A percentile compares a stretch with the other conserved stretches of the same genome.
Evolutionary conservation across 2,329 filamentous ascomycete species (phyloP).

Genomic region (Fusarium xylarioides): DNA sequence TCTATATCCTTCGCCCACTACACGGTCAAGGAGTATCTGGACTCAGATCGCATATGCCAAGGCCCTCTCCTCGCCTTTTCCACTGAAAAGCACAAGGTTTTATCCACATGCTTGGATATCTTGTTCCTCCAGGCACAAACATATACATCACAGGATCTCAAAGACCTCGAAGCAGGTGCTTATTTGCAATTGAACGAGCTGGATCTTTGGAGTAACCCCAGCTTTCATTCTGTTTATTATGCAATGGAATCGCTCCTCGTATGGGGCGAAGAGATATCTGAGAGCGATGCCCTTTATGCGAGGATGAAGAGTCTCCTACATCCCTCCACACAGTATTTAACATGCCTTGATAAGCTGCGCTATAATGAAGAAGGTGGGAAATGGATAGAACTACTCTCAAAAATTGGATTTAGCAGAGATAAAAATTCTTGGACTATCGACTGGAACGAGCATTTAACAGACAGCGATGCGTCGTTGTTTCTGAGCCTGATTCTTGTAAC

Average conservation of each 20-base stretch:
- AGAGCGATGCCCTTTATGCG: accelerated
- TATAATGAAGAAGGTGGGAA: too few relatives aligned
- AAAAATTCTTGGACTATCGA: neutral
- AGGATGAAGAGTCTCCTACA: accelerated
- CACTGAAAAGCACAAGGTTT: accelerated
- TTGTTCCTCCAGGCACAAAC: accelerated
- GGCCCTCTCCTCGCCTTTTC: accelerated
- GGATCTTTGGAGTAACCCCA: accelerated
- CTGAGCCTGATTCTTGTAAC: accelerated
- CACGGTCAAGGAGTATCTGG: neutral
- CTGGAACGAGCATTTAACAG: accelerated
- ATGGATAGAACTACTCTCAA: too few relatives aligned
- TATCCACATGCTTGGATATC: accelerated
- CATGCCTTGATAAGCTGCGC: accelerated
- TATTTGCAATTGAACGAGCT: too few relatives aligned
- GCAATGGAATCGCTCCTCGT: accelerated
- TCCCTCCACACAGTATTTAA: neutral
- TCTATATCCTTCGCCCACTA: neutral
- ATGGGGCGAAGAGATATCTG: neutral
- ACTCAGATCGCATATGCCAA: accelerated
- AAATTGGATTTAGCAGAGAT: too few relatives aligned
- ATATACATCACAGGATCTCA: accelerated
- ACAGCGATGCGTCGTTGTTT: neutral
- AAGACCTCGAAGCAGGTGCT: too few relatives aligned
- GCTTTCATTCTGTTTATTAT: accelerated